Percentiles rank a stretch among this genome's conserved stretches.
Evolutionary conservation across 2,329 filamentous ascomycete species (phyloP).

Genomic region (Macrophomina tecta): DNA sequence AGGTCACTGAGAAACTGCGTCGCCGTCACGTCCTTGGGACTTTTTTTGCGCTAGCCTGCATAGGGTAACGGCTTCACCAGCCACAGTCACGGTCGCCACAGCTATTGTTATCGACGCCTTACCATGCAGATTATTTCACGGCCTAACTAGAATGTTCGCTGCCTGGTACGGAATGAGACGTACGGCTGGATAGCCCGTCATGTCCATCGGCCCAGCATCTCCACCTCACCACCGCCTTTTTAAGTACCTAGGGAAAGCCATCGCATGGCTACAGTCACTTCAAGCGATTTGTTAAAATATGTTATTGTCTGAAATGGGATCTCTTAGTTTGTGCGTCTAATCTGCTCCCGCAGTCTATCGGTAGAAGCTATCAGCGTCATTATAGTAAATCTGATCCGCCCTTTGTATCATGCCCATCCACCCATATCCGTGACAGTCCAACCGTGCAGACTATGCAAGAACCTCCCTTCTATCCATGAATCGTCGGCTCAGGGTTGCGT

Average conservation of each 20-base stretch:
- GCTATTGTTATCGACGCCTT: too few species aligned
- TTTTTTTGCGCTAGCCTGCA: conserved; percentile 17
- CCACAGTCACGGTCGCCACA: conserved; percentile 1
- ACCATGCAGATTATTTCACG: too few species aligned
- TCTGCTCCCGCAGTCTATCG: conserved; percentile 15
- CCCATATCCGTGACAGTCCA: conserved; percentile 14
- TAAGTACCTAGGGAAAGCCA: too few species aligned
- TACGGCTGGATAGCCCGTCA: too few species aligned
- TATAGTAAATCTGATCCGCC: not conserved
- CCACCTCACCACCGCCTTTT: too few species aligned
- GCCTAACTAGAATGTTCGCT: too few species aligned
- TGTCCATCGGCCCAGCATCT: too few species aligned
- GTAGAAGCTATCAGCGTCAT: conserved; percentile 21
- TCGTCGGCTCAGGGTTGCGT: conserved; percentile 5
- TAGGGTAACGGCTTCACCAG: conserved; percentile 1
- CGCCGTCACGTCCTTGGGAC: not conserved
- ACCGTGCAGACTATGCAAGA: conserved; percentile 16
- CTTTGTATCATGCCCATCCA: conserved; percentile 6
- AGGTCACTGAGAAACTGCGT: not conserved
- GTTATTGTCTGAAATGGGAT: not conserved
- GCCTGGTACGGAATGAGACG: too few species aligned
- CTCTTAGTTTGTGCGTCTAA: conserved; percentile 14
- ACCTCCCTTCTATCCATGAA: conserved; percentile 7
- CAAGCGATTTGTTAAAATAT: not conserved
- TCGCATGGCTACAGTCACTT: not conserved